Evolutionary conservation across 371 early-diverging fungal species (phyloP).

Genomic region (Dichotomocladium elegans): DNA sequence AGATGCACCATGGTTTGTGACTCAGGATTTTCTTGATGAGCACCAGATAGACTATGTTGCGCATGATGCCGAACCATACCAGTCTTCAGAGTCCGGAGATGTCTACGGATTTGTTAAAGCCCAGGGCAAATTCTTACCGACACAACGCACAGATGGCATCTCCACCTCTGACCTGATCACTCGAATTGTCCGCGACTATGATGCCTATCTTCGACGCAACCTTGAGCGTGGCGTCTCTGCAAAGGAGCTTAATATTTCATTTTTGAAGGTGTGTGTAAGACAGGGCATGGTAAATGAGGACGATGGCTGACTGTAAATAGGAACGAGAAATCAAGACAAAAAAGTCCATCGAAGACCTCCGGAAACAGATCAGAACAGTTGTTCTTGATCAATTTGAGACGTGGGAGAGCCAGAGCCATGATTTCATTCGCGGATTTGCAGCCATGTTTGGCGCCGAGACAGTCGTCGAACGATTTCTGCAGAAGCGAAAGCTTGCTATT

Average conservation of each 20-base stretch:
- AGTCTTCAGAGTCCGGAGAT: conserved; percentile 76
- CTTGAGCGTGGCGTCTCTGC: conserved; percentile 88
- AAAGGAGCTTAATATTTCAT: conserved; percentile 89
- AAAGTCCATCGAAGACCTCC: conserved; percentile 65
- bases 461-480: conserved; percentile 34
- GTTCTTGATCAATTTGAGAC: conserved; percentile 55
- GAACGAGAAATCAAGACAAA: conserved; percentile 76
- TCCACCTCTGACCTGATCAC: conserved; percentile 96
- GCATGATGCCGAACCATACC: conserved; percentile 96
- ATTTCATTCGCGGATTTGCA: conserved; percentile 67
- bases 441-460: conserved; percentile 68
- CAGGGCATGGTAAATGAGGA: not conserved
- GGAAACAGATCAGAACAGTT: conserved; percentile 48
- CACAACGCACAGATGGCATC: conserved; percentile 90
- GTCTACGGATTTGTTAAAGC: conserved; percentile 94
- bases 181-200: conserved; percentile 93
- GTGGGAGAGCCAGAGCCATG: conserved; percentile 75
- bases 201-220: conserved; percentile 89
- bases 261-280: conserved; percentile 61
- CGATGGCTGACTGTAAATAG: conserved; percentile 21
- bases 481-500: conserved; percentile 13
- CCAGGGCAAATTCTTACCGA: conserved; percentile 86
- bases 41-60: conserved; percentile 97
- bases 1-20: conserved; percentile 89
- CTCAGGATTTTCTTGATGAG: conserved; percentile 82